Percentiles rank a stretch among this genome's conserved stretches.
phyloP scores from a whole-genome alignment of 225 moss, liverwort and hornwort species.

The Pseudoscleropodium purum region DNA sequence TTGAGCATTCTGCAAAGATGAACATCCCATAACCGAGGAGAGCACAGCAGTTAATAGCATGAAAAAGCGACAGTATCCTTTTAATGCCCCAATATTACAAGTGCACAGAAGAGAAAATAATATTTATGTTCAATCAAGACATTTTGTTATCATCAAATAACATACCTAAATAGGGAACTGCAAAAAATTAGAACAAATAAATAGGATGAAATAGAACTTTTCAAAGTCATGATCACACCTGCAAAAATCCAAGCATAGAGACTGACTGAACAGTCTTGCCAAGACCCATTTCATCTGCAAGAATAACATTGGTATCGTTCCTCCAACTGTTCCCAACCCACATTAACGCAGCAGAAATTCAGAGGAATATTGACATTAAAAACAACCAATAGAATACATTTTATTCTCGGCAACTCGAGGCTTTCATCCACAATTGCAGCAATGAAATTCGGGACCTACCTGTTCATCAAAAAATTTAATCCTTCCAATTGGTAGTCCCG shows the following conservation, averaged over 20 bases:
- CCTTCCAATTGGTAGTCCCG: constrained; percentile 99
- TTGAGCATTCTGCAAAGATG: constrained; percentile 73
- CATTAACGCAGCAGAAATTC: background rate
- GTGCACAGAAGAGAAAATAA: background rate
- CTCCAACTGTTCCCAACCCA: constrained; percentile 69
- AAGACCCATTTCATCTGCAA: constrained; percentile 99
- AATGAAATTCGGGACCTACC: constrained; percentile 31
- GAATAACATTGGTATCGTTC: constrained; percentile 99
- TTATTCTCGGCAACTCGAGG: background rate
- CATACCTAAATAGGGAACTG: background rate
- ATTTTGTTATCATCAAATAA: background rate
- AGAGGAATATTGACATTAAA: background rate
- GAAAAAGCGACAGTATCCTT: background rate
- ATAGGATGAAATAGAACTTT: background rate
- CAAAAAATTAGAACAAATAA: background rate
- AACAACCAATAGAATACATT: background rate
- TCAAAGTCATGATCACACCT: constrained; percentile 37
- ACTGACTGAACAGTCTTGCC: constrained; percentile 99
- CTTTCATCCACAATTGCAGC: background rate
- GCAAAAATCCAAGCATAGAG: constrained; percentile 97
- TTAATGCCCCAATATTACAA: background rate
- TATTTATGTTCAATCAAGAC: background rate
- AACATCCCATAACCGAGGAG: background rate
- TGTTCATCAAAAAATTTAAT: constrained; percentile 95
- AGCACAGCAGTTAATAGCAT: constrained; percentile 1